Percentiles rank a stretch among this genome's conserved stretches.
Evolutionary conservation across 2,329 filamentous ascomycete species (phyloP).

Genomic region (Ilyonectria robusta): DNA sequence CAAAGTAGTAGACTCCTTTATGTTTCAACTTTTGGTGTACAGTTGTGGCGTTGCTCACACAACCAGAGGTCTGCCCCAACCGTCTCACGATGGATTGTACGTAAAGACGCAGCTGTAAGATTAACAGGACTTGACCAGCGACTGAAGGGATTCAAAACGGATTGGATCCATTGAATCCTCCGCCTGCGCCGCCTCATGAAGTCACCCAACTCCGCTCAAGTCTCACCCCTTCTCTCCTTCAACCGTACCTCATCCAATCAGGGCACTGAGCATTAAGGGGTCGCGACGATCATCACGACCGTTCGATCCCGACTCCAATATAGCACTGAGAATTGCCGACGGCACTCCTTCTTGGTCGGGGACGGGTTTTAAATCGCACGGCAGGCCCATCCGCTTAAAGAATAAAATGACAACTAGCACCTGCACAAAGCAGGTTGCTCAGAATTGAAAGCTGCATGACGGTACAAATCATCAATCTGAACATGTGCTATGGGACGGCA

Average conservation of each 20-base stretch:
- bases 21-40: not conserved
- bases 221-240: not conserved
- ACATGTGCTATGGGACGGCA: not conserved
- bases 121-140: not conserved
- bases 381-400: not conserved
- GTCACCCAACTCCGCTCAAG: not conserved
- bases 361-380: not conserved
- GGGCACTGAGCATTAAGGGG: not conserved
- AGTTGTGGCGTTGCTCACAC: conserved; percentile 1
- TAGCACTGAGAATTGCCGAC: too few species aligned
- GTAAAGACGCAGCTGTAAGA: not conserved
- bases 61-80: not conserved
- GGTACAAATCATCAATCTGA: not conserved
- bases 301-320: not conserved
- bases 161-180: not conserved
- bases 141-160: not conserved
- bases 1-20: not conserved
- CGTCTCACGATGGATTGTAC: not conserved
- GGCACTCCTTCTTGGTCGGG: too few species aligned
- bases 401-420: not conserved
- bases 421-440: not conserved
- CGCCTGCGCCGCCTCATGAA: not conserved
- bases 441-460: not conserved
- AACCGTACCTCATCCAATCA: not conserved
- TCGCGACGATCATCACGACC: not conserved